Percentiles rank a stretch among this genome's conserved stretches.
These are phyloP conservation scores for Asterochloris erici DNA, from an alignment of 139 green algal species.

Conservation along the genomic window DNA sequence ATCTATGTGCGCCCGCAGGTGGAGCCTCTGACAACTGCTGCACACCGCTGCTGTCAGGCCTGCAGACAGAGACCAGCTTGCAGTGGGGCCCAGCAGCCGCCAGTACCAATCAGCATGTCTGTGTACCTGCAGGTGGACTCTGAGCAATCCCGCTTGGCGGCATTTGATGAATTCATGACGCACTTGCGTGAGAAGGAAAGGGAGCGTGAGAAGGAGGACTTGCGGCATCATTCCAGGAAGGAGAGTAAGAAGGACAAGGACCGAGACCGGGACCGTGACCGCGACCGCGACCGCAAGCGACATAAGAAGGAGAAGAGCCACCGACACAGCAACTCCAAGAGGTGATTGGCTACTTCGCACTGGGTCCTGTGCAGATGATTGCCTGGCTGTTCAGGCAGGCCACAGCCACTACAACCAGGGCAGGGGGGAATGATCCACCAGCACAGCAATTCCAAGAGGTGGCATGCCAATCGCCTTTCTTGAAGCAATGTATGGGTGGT, in stretches of 20 bases:
- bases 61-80: not conserved
- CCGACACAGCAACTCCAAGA: conserved; percentile 8
- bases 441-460: too few species aligned
- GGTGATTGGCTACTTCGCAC: not conserved
- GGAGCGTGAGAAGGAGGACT: conserved; percentile 28
- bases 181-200: conserved; percentile 28
- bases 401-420: too few species aligned
- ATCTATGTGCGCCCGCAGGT: too few species aligned
- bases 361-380: too few species aligned
- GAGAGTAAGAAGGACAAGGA: conserved; percentile 36
- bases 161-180: not conserved
- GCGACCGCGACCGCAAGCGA: conserved; percentile 16
- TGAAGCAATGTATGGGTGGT: too few species aligned
- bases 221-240: conserved; percentile 51
- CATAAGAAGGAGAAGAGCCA: conserved; percentile 24
- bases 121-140: not conserved
- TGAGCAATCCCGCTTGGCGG: not conserved
- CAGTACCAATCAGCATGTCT: not conserved
- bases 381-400: too few species aligned
- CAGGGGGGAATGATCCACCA: too few species aligned
- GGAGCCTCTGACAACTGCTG: too few species aligned
- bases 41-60: too few species aligned
- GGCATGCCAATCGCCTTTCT: too few species aligned
- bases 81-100: not conserved
- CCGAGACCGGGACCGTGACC: conserved; percentile 30